Base-by-base conservation (phyloP, 1,284 basidiomycete genomes). In the Macrocybe sp. region DNA sequence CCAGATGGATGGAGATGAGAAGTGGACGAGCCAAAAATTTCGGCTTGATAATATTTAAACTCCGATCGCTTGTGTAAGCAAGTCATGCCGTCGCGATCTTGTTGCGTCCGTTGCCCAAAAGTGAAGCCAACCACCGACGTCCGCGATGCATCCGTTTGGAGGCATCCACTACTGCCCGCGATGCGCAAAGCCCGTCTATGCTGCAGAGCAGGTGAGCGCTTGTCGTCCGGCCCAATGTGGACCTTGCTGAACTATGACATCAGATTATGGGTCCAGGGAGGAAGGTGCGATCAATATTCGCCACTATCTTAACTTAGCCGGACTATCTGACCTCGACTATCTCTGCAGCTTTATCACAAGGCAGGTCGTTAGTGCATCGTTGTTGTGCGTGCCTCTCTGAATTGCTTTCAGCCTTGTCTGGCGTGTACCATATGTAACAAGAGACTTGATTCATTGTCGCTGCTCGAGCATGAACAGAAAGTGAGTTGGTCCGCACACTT, bases 391-490 rank as follows among this genome's bases (percentile, higher is more conserved):
- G 22, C 22, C 22, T 22, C 4, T 22, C 22, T 22, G 11, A 10
- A 9, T 42, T 11, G 31, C 34, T 4, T 33, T 30, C 30, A 85
- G 85, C 79, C 81, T 28, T 91, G 88, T 67, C 71, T 89, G 38
- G 72, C 81, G 7, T 91, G 88, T 63, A 80, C 71, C 43, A 70
- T 69, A 30, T 89, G 86, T 57, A 79, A 75, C 58, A 89, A 87
- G 60, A 73, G 87, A 39, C 69, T 90, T 7, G 88, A 90, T 60
- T 89, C 88, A 0, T 70, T 76, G 47, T 81, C 74, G 16, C 70
- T 91, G 12, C 67, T 89, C 7, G 88, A 91, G 60, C 88, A 91
- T 59, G 78, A 90, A 57, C 73, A 84, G 61, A 69, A 85, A 73
- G 85, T 84, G 53, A 53, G 80, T 58, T n/a, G 37, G 48, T 41